A percentile compares a stretch with the other conserved stretches of the same genome.
phyloP scores from a whole-genome alignment of 2,329 filamentous ascomycete species.

The Apiospora pterosperma region DNA sequence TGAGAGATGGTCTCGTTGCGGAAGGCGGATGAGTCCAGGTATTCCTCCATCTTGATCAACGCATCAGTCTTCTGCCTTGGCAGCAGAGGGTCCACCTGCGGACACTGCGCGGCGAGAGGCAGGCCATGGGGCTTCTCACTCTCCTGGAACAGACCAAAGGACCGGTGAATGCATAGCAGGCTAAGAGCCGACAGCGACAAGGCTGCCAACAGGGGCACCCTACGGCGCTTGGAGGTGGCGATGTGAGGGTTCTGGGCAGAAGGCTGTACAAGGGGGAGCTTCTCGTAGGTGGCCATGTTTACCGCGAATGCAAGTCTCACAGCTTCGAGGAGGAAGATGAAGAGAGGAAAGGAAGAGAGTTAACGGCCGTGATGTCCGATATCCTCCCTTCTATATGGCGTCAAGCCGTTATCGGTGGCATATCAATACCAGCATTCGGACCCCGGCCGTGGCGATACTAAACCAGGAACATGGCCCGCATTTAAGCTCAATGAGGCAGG shows the following conservation, averaged over 20 bases:
- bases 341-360: not conserved
- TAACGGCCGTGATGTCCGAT: not conserved
- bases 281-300: constrained; percentile 3
- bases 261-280: constrained; percentile 3
- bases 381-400: not conserved
- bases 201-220: not conserved
- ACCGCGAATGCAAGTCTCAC: not conserved
- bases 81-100: constrained; percentile 30
- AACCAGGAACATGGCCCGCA: not conserved
- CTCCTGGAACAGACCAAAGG: not conserved
- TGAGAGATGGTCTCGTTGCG: constrained; percentile 28
- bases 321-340: not conserved
- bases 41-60: constrained; percentile 29
- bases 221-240: not conserved
- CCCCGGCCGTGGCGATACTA: not conserved
- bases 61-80: constrained; percentile 21
- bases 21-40: constrained; percentile 27
- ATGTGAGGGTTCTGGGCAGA: not conserved
- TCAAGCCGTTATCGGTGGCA: not conserved
- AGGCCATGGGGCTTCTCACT: not conserved
- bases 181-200: not conserved
- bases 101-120: constrained; percentile 21
- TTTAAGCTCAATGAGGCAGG: not conserved
- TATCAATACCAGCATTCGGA: not conserved
- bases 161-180: not conserved